Percentiles rank a stretch among this genome's conserved stretches.
phyloP scores from a whole-genome alignment of 257 asterid genomes.

The Solanum arcanum region DNA sequence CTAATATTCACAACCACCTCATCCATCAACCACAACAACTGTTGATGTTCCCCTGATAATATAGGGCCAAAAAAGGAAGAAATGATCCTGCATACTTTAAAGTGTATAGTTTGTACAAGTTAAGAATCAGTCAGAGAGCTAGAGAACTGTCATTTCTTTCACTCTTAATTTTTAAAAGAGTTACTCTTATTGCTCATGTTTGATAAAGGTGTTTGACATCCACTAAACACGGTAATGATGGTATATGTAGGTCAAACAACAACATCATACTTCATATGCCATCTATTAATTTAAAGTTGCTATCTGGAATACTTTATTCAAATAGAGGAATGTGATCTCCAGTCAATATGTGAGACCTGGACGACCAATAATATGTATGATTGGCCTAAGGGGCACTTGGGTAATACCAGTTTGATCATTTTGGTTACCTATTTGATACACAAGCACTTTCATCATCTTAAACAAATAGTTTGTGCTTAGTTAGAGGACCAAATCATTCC shows the following conservation, averaged over 20 bases:
- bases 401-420: background rate
- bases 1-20: background rate
- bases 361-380: background rate
- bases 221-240: background rate
- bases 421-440: background rate
- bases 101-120: background rate
- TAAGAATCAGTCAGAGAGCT: background rate
- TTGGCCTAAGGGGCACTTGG: background rate
- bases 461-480: background rate
- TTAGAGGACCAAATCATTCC: background rate
- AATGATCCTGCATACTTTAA: background rate
- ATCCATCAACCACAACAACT: background rate
- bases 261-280: background rate
- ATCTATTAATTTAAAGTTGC: background rate
- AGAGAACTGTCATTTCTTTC: background rate
- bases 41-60: background rate
- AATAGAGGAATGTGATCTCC: background rate
- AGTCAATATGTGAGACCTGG: background rate
- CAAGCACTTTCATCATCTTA: background rate
- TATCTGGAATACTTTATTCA: background rate
- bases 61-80: background rate
- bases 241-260: background rate
- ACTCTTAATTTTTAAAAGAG: background rate
- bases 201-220: background rate
- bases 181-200: background rate